Percentiles rank a stretch among this genome's conserved stretches.
Conservation (phyloP, 2,329 filamentous ascomycete genomes). For the Fusarium buxicola region DNA sequence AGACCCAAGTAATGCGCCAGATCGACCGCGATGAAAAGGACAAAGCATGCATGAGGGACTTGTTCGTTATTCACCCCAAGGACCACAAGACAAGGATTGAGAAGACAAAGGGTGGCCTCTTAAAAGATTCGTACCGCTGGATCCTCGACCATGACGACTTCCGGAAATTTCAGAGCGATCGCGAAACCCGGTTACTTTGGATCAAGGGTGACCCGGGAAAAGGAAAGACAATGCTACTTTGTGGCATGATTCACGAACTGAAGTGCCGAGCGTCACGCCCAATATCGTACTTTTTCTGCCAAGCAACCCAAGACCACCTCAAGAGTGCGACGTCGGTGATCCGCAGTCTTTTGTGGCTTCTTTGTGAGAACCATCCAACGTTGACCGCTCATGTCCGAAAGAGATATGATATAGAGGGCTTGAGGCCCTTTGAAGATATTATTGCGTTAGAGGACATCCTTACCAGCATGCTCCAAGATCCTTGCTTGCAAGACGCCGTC, state of each 20-base stretch:
- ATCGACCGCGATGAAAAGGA: neutral
- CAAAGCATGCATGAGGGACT: neutral
- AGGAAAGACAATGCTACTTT: constrained; percentile 54
- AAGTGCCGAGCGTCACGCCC: neutral
- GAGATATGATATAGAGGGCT: constrained; percentile 50
- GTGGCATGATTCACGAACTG: constrained; percentile 45
- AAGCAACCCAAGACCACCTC: constrained; percentile 52
- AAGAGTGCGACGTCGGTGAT: constrained; percentile 57
- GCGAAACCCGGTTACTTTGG: constrained; percentile 44
- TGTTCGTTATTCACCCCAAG: neutral
- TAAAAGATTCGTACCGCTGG: constrained; percentile 47
- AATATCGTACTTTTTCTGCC: constrained; percentile 57
- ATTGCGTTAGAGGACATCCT: constrained; percentile 56
- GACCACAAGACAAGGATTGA: constrained; percentile 25
- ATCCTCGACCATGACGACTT: constrained; percentile 47
- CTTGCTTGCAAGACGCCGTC: constrained; percentile 30
- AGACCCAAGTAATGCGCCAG: neutral
- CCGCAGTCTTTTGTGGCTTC: constrained; percentile 56
- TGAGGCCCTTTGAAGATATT: constrained; percentile 52
- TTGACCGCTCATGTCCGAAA: constrained; percentile 51
- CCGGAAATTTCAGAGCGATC: constrained; percentile 39
- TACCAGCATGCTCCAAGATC: constrained; percentile 49
- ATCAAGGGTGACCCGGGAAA: constrained; percentile 53
- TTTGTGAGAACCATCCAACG: constrained; percentile 50
- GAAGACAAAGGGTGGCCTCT: constrained; percentile 37